A percentile compares a stretch with the other conserved stretches of the same genome.
These are phyloP conservation scores for Rhizopogon vulgaris DNA, from an alignment of 768 basidiomycete species.

Conservation along the genomic window DNA sequence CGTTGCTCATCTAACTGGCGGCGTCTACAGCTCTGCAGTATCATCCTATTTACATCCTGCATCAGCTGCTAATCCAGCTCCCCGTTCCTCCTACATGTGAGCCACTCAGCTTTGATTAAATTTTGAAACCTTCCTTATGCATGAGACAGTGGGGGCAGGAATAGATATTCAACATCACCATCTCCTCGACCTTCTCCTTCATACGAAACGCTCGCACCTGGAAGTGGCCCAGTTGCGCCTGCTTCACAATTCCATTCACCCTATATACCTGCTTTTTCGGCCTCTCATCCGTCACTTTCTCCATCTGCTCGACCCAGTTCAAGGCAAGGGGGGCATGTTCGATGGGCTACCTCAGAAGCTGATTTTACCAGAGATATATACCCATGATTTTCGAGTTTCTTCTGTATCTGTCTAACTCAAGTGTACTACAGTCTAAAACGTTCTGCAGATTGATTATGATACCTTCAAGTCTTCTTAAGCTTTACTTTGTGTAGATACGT, in stretches of 20 bases:
- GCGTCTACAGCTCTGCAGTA: slow-evolving; percentile 41
- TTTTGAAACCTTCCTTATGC: neutral
- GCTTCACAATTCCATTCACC: neutral
- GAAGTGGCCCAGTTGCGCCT: slow-evolving; percentile 1
- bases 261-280: neutral
- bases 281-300: slow-evolving; percentile 2
- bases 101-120: neutral
- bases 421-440: neutral
- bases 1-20: neutral
- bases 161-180: slow-evolving; percentile 7
- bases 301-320: neutral
- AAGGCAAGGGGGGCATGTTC: slow-evolving; percentile 1
- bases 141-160: neutral
- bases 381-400: neutral
- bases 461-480: neutral
- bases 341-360: slow-evolving; percentile 21
- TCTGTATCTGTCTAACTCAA: neutral
- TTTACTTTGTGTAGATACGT: neutral
- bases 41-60: slow-evolving; percentile 37
- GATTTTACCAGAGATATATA: neutral
- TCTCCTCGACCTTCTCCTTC: slow-evolving; percentile 3
- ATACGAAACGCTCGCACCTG: slow-evolving; percentile 1
- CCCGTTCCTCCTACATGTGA: slow-evolving; percentile 18
- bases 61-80: slow-evolving; percentile 1
- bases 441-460: neutral